phyloP scores from a whole-genome alignment of 257 asterid genomes.

The Solanum pennellii region DNA sequence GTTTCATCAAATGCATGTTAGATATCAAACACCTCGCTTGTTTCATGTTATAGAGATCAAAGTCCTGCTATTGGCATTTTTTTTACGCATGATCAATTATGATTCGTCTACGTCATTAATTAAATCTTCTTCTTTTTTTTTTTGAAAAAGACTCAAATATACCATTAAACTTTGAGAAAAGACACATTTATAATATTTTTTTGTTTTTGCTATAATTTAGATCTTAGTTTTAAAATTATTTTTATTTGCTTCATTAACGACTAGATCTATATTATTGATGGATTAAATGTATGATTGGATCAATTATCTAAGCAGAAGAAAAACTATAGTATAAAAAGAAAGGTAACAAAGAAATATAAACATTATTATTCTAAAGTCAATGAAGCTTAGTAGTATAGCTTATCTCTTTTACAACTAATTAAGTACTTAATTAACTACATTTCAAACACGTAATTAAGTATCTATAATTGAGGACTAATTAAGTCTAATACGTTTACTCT shows the following conservation, averaged over 20 bases:
- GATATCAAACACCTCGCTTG: neutral
- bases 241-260: neutral
- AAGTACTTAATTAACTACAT: neutral
- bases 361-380: neutral
- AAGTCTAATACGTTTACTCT: neutral
- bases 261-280: neutral
- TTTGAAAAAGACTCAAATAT: no score
- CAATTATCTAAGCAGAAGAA: neutral
- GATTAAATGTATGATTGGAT: neutral
- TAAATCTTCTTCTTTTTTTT: no score
- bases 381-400: neutral
- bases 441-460: neutral
- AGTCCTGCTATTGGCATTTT: no score
- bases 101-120: neutral
- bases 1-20: neutral
- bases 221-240: neutral
- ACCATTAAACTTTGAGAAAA: no score
- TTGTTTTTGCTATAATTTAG: neutral
- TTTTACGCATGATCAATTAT: neutral
- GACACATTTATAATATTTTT: no score
- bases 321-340: neutral
- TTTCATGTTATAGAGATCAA: neutral
- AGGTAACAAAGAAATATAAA: neutral
- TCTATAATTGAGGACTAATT: neutral
- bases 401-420: neutral